Evolutionary conservation across 345 rosid genomes (phyloP).

Genomic region (Combretum micranthum): DNA sequence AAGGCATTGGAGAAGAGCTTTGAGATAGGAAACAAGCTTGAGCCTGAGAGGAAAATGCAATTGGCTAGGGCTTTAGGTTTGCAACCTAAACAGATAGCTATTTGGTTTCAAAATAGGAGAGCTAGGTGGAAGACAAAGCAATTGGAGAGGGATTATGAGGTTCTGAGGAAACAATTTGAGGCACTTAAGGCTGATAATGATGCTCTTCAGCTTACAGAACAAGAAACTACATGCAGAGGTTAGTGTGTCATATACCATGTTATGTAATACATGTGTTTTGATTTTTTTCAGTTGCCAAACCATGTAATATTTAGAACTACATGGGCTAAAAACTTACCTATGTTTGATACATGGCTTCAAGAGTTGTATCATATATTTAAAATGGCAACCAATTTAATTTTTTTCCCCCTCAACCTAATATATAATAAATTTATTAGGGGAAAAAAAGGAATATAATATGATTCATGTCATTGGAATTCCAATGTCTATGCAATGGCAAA

Average conservation of each 20-base stretch:
- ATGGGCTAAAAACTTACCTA: too few relatives aligned
- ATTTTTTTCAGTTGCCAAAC: neutral
- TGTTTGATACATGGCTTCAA: too few relatives aligned
- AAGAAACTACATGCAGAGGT: conserved; percentile 27
- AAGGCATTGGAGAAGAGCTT: conserved; percentile 31
- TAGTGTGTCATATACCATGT: neutral
- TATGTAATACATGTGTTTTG: neutral
- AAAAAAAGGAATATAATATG: too few relatives aligned
- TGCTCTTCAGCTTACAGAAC: conserved; percentile 22
- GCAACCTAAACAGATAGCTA: conserved; percentile 28
- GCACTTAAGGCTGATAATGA: conserved; percentile 26
- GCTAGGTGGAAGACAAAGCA: conserved; percentile 35
- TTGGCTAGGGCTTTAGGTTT: conserved; percentile 26
- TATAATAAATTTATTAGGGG: too few relatives aligned
- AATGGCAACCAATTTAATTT: too few relatives aligned
- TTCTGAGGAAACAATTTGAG: conserved; percentile 28
- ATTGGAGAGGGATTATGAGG: conserved; percentile 26
- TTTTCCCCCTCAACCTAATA: too few relatives aligned
- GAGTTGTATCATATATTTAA: too few relatives aligned
- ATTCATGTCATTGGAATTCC: too few relatives aligned
- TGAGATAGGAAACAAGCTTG: conserved; percentile 28
- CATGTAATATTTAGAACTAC: too few relatives aligned
- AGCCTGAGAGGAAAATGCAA: conserved; percentile 30
- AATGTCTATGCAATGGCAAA: too few relatives aligned
- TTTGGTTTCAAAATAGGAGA: conserved; percentile 31